Base-by-base conservation (phyloP, 768 basidiomycete genomes). In the Inosperma sp. region DNA sequence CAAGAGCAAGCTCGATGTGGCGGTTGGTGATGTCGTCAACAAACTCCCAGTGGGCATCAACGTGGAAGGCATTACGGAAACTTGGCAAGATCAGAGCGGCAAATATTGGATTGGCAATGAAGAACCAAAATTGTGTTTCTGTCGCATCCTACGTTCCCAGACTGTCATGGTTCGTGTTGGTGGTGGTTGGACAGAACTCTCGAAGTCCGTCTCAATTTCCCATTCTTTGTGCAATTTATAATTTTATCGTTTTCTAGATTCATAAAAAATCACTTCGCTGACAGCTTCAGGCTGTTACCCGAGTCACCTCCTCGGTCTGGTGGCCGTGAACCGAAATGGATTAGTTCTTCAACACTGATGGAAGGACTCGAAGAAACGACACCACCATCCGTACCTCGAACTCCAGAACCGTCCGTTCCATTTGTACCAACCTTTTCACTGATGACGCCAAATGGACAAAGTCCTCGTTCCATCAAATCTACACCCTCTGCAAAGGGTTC, bases 101-200 rank as follows among this genome's bases (percentile, higher is more conserved):
- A 93, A 93, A 62, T 93, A 94, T 62, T 95, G 91, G 93, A 96
- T 95, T 58, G 94, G 94, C 12, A 85, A 91, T 57, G 82, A 90
- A 58, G 90, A 94, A 45, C 82, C 91, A 5, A 92, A 84, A 65
- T 72, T 95, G 26, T 94, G 91, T 66, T 95, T 93, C 66, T 93
- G 92, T 65, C 80, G 93, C 22, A 95, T 95, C 39, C 70, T 95
- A 22, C 83, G 92, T 9, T 92, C 88, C 1, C 88, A 92, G 60
- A 93, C 88, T 0, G 93, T 95, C 55, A 96, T 96, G 93, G 93
- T 97, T 36, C 81, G 93, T 52, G 91, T 96, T 12, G 93, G 93
- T 22, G 94, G 94, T 29, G 94, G 94, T 14, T 97, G 93, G 93
- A 73, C 81, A 49, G 93, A 95, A 65, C 69, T 97, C 46, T 91